phyloP scores from a whole-genome alignment of 129 eudicot genomes.

The Lonicera japonica region DNA sequence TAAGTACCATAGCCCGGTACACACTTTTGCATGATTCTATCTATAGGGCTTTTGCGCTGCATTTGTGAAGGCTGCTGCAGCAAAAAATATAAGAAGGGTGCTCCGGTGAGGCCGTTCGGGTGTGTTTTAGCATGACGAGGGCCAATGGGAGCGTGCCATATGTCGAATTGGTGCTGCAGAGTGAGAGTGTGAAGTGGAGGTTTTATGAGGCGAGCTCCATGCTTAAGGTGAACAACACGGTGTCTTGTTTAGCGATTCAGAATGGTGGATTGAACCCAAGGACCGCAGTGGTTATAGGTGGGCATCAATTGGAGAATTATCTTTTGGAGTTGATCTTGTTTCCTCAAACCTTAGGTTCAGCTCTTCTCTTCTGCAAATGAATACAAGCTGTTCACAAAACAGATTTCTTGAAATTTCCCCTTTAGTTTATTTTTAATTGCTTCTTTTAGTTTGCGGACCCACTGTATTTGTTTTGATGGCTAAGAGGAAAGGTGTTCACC shows the following conservation, averaged over 20 bases:
- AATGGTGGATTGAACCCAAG: conserved; percentile 17
- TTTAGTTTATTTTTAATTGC: neutral
- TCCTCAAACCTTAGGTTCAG: conserved; percentile 27
- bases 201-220: conserved; percentile 8
- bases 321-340: conserved; percentile 26
- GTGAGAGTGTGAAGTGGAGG: neutral
- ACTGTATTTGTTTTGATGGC: too few species aligned
- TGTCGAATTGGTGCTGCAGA: neutral
- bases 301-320: conserved; percentile 39
- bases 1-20: too few species aligned
- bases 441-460: too few species aligned
- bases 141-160: conserved; percentile 3
- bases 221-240: neutral
- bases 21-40: too few species aligned
- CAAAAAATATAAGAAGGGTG: conserved; percentile 14
- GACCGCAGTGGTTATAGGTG: conserved; percentile 33
- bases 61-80: conserved; percentile 22
- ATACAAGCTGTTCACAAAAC: conserved; percentile 20
- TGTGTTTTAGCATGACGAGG: too few species aligned
- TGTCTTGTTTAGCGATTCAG: neutral
- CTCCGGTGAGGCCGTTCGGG: conserved; percentile 21
- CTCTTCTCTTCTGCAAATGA: conserved; percentile 15
- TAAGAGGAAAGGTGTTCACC: too few species aligned
- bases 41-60: conserved; percentile 10
- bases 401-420: neutral